phyloP scores from a whole-genome alignment of 2,329 filamentous ascomycete genomes.

The Cladosporium phlei region DNA sequence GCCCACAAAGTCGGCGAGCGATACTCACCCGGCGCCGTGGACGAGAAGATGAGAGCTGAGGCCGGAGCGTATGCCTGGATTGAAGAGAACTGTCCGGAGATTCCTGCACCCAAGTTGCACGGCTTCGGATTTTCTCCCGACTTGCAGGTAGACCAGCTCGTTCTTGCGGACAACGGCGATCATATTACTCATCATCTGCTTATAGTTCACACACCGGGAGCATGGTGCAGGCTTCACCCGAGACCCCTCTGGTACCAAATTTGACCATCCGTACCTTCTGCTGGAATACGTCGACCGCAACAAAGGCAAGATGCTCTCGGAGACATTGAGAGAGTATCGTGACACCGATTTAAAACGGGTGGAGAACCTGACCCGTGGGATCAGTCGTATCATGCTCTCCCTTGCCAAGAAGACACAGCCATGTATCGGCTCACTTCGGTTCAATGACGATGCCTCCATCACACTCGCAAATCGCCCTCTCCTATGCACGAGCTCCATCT shows the following conservation, averaged over 20 bases:
- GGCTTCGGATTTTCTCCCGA: not conserved
- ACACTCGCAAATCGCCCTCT: not conserved
- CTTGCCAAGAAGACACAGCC: not conserved
- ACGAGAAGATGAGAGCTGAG: conserved; percentile 5
- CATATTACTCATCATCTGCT: not conserved
- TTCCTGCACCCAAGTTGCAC: not conserved
- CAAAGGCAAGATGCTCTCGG: conserved; percentile 5
- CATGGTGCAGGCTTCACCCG: not conserved
- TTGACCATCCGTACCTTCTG: conserved; percentile 4
- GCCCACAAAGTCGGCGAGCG: conserved; percentile 5
- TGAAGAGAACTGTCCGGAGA: conserved; percentile 1
- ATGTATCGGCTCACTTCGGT: not conserved
- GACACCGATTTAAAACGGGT: not conserved
- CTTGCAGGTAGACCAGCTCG: not conserved
- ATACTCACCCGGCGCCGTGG: conserved; percentile 1
- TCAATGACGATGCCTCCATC: too few species aligned
- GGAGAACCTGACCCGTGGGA: conserved; percentile 22
- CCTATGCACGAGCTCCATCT: not conserved
- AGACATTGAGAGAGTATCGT: conserved; percentile 1
- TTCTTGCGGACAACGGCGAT: too few species aligned
- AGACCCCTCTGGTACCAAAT: not conserved
- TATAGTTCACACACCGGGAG: not conserved
- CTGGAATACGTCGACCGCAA: conserved; percentile 1
- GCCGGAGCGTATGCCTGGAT: conserved; percentile 4
- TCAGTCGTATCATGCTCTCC: not conserved